Conservation (phyloP, 2,329 filamentous ascomycete genomes). For the Talaromyces sp. region DNA sequence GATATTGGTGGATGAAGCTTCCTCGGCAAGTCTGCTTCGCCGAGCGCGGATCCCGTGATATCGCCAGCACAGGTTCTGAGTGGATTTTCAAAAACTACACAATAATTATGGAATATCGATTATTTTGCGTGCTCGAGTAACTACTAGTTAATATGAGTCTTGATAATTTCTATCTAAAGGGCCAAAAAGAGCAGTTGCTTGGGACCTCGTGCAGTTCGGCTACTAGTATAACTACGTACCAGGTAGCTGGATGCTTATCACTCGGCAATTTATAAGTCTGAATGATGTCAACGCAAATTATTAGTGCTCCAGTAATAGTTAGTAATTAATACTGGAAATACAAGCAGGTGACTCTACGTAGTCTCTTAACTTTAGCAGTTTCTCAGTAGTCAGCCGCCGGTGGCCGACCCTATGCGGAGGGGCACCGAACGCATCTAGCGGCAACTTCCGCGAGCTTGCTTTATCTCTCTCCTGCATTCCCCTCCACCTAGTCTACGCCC, state of each 20-base stretch:
- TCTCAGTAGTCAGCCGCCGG: neutral
- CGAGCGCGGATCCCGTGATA: neutral
- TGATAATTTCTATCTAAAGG: neutral
- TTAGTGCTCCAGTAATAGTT: too few species aligned
- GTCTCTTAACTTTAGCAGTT: too few species aligned
- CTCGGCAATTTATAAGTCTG: neutral
- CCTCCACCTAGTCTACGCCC: neutral
- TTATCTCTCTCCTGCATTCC: neutral
- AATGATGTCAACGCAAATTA: neutral
- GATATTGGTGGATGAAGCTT: neutral
- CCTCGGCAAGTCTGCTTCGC: constrained; percentile 8
- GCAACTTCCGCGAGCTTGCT: neutral
- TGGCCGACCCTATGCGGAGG: neutral
- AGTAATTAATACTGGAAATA: neutral
- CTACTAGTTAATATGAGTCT: neutral
- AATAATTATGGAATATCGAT: neutral
- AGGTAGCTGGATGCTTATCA: too few species aligned
- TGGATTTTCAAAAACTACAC: neutral
- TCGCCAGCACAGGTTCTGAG: neutral
- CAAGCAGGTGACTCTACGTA: neutral
- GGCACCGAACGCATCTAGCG: neutral
- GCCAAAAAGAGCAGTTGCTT: neutral
- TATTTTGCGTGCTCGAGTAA: neutral
- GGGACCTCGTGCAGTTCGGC: neutral
- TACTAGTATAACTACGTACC: too few species aligned